These are phyloP conservation scores for Termitomyces sp. DNA, from an alignment of 768 basidiomycete genomes.

Conservation along the genomic window DNA sequence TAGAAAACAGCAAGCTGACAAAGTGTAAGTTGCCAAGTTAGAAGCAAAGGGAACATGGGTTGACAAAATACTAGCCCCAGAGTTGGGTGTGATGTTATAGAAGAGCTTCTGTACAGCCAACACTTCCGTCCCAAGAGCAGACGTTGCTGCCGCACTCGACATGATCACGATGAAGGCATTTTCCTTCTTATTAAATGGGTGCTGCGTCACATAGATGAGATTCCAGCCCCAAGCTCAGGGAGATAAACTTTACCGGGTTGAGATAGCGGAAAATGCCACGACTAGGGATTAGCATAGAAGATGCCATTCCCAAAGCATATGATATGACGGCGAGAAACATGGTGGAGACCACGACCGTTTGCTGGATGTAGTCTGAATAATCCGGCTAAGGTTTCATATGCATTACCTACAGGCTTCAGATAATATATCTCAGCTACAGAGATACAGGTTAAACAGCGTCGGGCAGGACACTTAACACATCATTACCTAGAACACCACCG, in stretches of 20 bases:
- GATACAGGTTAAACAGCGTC: slow-evolving; percentile 4
- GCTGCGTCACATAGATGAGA: slow-evolving; percentile 20
- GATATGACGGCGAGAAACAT: slow-evolving; percentile 50
- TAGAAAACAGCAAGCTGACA: slow-evolving; percentile 26
- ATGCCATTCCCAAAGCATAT: slow-evolving; percentile 40
- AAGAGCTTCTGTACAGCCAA: slow-evolving; percentile 48
- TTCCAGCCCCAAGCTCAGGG: neutral
- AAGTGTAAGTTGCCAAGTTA: neutral
- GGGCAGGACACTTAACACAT: neutral
- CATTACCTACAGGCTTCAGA: slow-evolving; percentile 43
- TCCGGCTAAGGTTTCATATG: neutral
- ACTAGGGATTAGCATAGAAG: slow-evolving; percentile 42
- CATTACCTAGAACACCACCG: slow-evolving; percentile 45
- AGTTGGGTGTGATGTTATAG: slow-evolving; percentile 46
- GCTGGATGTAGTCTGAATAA: slow-evolving; percentile 22
- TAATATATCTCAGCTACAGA: slow-evolving; percentile 50
- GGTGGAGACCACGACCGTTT: slow-evolving; percentile 44
- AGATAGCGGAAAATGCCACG: slow-evolving; percentile 40
- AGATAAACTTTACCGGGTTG: slow-evolving; percentile 37
- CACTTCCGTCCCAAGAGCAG: slow-evolving; percentile 48
- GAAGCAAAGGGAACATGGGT: neutral
- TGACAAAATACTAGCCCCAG: slow-evolving; percentile 37
- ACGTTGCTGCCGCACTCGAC: slow-evolving; percentile 47
- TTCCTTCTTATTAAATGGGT: slow-evolving; percentile 56
- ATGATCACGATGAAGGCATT: slow-evolving; percentile 55